Percentiles rank a stretch among this genome's conserved stretches.
phyloP scores from a whole-genome alignment of 495 filamentous ascomycete species.

The Aspergillus kassunensis region DNA sequence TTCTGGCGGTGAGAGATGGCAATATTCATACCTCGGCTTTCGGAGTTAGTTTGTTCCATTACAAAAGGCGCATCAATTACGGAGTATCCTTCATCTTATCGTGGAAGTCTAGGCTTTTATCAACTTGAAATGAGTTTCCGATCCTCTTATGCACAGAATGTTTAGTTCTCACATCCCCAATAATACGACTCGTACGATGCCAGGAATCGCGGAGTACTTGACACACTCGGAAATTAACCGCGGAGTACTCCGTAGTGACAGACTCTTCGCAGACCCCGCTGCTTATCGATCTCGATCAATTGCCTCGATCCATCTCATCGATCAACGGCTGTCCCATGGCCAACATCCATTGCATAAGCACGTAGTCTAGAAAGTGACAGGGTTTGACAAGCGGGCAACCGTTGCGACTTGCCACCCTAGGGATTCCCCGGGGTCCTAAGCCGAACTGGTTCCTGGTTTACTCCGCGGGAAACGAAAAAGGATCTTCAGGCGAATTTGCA shows the following conservation, averaged over 20 bases:
- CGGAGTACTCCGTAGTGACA: too few relatives aligned
- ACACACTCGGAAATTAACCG: too few relatives aligned
- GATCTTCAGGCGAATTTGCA: conserved; percentile 6
- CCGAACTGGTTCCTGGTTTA: not conserved
- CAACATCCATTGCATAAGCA: not conserved
- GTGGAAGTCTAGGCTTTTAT: too few relatives aligned
- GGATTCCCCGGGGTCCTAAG: not conserved
- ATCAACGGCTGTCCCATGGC: not conserved
- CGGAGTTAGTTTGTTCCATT: not conserved
- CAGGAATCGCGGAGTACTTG: too few relatives aligned
- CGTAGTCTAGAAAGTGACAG: not conserved
- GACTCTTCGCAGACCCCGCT: not conserved
- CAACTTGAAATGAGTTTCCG: too few relatives aligned
- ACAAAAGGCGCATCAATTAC: not conserved
- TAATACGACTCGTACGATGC: too few relatives aligned
- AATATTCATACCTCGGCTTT: not conserved
- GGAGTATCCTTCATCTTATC: too few relatives aligned
- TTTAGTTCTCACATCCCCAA: too few relatives aligned
- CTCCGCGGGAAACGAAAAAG: conserved; percentile 13
- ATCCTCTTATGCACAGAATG: too few relatives aligned
- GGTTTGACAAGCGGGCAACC: not conserved
- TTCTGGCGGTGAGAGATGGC: not conserved
- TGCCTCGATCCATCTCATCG: too few relatives aligned
- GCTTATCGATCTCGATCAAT: not conserved
- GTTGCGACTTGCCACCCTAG: not conserved